phyloP scores from a whole-genome alignment of 306 rosid genomes.

The Albizia julibrissin region DNA sequence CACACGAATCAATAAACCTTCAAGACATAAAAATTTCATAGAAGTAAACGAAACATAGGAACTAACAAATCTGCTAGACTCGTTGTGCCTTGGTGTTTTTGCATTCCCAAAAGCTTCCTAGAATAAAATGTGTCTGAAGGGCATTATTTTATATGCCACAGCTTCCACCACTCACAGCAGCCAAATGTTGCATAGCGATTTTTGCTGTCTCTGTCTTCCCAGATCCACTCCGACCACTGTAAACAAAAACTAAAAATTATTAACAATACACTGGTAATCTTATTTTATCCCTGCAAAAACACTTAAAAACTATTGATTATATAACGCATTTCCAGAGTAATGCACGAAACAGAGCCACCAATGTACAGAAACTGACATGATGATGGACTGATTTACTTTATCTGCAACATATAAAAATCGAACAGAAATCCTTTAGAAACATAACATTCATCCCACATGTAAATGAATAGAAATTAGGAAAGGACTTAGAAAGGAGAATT shows the following conservation, averaged over 20 bases:
- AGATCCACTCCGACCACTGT: slow-evolving; percentile 94
- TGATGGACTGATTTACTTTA: slow-evolving; percentile 80
- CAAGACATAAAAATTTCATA: slow-evolving; percentile 13
- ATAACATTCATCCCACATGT: slow-evolving; percentile 30
- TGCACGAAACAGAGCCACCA: not conserved
- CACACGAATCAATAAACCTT: slow-evolving; percentile 18
- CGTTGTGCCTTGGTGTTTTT: slow-evolving; percentile 66
- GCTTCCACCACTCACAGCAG: slow-evolving; percentile 61
- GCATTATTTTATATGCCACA: slow-evolving; percentile 51
- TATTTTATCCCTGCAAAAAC: slow-evolving; percentile 3
- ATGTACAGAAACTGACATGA: slow-evolving; percentile 40
- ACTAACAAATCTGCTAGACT: slow-evolving; percentile 94
- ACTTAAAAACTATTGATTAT: slow-evolving; percentile 15
- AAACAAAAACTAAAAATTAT: slow-evolving; percentile 34
- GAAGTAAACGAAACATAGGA: slow-evolving; percentile 27
- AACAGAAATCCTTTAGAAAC: slow-evolving; percentile 39
- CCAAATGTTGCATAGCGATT: slow-evolving; percentile 73
- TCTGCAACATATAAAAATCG: slow-evolving; percentile 58
- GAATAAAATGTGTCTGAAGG: slow-evolving; percentile 59
- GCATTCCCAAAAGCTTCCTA: slow-evolving; percentile 98
- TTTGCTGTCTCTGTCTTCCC: slow-evolving; percentile 95
- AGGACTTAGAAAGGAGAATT: slow-evolving; percentile 19
- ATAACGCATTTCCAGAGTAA: slow-evolving; percentile 10
- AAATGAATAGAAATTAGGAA: slow-evolving; percentile 18
- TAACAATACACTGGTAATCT: slow-evolving; percentile 5